phyloP scores from a whole-genome alignment of 176 grass and related monocot species.

The Eragrostis nindensis region DNA sequence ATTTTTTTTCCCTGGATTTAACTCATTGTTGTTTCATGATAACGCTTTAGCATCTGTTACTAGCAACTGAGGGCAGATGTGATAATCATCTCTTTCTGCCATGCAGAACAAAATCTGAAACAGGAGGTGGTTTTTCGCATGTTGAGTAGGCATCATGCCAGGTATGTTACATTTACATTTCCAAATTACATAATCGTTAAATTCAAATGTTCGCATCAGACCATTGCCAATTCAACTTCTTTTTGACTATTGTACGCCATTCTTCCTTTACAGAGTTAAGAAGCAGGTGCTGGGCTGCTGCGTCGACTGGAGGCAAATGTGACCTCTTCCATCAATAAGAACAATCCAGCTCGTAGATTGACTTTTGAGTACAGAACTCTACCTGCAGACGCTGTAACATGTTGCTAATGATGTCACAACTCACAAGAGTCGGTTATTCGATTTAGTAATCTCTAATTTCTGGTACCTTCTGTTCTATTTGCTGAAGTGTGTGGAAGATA shows the following conservation, averaged over 20 bases:
- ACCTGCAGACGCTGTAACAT: slow-evolving; percentile 6
- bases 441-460: not conserved
- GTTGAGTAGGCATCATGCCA: slow-evolving; percentile 65
- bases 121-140: slow-evolving; percentile 65
- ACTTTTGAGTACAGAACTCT: slow-evolving; percentile 25
- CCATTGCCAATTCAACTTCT: not conserved
- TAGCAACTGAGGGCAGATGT: not conserved
- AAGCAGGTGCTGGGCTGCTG: slow-evolving; percentile 16
- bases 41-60: not conserved
- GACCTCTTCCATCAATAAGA: slow-evolving; percentile 34
- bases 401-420: not conserved
- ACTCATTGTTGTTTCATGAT: not conserved
- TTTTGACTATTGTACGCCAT: not conserved
- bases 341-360: slow-evolving; percentile 17
- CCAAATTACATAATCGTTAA: not conserved
- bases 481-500: not conserved
- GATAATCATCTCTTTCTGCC: slow-evolving; percentile 17
- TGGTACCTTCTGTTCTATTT: not conserved
- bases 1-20: not conserved
- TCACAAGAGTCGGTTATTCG: slow-evolving; percentile 3
- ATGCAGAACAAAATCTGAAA: slow-evolving; percentile 71
- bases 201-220: not conserved
- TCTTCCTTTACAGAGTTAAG: slow-evolving; percentile 18
- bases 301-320: slow-evolving; percentile 5
- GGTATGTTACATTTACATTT: slow-evolving; percentile 39